Conservation (phyloP, 2,329 filamentous ascomycete species). For the Ciborinia camelliae region DNA sequence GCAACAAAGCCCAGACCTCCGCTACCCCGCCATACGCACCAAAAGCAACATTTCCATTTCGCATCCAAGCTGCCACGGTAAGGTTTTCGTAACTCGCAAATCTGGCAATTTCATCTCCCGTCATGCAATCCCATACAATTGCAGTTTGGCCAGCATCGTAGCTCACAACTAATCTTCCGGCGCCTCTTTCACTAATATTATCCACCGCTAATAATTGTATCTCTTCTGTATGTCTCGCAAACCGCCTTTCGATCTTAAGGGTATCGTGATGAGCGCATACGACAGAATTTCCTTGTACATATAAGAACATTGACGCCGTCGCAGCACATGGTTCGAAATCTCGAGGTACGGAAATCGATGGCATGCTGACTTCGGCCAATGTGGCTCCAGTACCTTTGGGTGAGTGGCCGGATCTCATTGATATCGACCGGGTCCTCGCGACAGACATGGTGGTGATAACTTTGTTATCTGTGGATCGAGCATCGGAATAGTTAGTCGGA, state of each 20-base stretch:
- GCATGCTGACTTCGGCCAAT: slow-evolving; percentile 52
- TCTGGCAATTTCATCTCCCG: slow-evolving; percentile 83
- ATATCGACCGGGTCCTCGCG: slow-evolving; percentile 56
- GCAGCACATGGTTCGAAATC: slow-evolving; percentile 85
- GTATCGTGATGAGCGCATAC: slow-evolving; percentile 92
- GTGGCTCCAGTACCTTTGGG: slow-evolving; percentile 42
- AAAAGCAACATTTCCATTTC: slow-evolving; percentile 94
- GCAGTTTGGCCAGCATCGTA: slow-evolving; percentile 89
- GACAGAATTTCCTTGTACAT: slow-evolving; percentile 76
- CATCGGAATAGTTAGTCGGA: slow-evolving; percentile 34
- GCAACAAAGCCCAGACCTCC: slow-evolving; percentile 19
- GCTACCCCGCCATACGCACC: slow-evolving; percentile 54
- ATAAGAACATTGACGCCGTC: slow-evolving; percentile 86
- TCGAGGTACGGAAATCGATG: slow-evolving; percentile 46
- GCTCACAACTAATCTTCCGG: slow-evolving; percentile 83
- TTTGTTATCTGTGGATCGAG: slow-evolving; percentile 24
- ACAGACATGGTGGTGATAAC: slow-evolving; percentile 37
- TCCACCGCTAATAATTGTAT: slow-evolving; percentile 84
- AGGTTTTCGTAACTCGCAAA: slow-evolving; percentile 89
- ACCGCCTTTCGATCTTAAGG: slow-evolving; percentile 80
- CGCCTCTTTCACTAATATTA: slow-evolving; percentile 82
- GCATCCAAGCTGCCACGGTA: slow-evolving; percentile 88
- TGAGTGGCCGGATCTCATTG: slow-evolving; percentile 56
- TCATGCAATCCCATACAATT: slow-evolving; percentile 95
- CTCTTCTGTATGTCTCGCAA: slow-evolving; percentile 78